Base-by-base conservation (phyloP, 306 rosid species). In the Lathyrus oleraceus region DNA sequence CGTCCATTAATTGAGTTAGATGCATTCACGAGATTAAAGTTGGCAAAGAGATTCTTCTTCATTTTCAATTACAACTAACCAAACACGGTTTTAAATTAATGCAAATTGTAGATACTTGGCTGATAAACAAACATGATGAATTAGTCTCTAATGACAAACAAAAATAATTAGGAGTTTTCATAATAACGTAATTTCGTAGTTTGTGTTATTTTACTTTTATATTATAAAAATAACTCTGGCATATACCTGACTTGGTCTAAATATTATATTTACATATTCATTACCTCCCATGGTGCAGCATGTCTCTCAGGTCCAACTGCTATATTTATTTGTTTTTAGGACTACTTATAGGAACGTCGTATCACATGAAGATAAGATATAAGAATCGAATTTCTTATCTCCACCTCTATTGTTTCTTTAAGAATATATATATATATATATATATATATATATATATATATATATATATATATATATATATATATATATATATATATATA, bases 281-380 rank as follows among this genome's bases (percentile, higher is more conserved):
- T 73, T 78, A 66, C 85, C 84, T 65, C 86, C 85, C 53, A 74
- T 51, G 32, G 64, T 71, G 73, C 78, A 69, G 79, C 87, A 79
- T 77, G 78, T 65, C 52, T 68, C 67, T 32, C 60, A 28, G 0
- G 13, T 48, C 8, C 19, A 48, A 2, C 4, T 1, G 23, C 54
- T 7, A 44, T 7, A 14, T 14, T 44, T 5, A 14, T 44, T 12
- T 4, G n/a, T 43, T 13, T 13, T 44, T 44, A 44, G 17, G 49
- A 14, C 49, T 44, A 14, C 15, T 13, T 42, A 11, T 44, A 44
- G 7, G 17, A 44, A 44, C 15, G 3, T 0, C 5, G 4, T 42
- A 42, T 44, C 15, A 45, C 2, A 14, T 14, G 2, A 1, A 1
- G 0, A 23, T 0, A 2, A 2, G 27, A 23, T 23, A 23, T 2